Conservation (phyloP, 257 asterid genomes). For the Paulownia fortunei region DNA sequence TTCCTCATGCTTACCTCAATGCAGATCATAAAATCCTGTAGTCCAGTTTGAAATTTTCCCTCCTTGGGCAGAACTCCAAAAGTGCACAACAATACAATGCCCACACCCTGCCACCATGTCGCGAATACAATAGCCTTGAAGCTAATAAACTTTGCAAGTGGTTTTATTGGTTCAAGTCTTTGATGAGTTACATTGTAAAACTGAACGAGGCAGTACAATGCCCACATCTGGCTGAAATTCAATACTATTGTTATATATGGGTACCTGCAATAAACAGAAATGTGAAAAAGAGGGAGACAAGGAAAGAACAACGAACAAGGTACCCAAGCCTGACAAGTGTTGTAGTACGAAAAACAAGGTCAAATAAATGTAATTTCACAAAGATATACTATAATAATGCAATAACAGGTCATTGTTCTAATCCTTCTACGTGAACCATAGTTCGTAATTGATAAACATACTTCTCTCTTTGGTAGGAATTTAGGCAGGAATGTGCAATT, state of each 20-base stretch:
- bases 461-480: background rate
- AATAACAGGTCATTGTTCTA: background rate
- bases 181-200: constrained; percentile 85
- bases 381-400: no score
- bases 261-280: constrained; percentile 60
- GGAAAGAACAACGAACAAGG: background rate
- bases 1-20: constrained; percentile 56
- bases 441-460: background rate
- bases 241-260: constrained; percentile 77
- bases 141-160: constrained; percentile 97
- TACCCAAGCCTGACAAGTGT: background rate
- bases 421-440: background rate
- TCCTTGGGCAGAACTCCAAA: constrained; percentile 65
- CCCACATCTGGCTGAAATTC: constrained; percentile 99
- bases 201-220: constrained; percentile 84
- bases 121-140: constrained; percentile 97
- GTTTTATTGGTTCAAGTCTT: constrained; percentile 73
- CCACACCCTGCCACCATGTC: constrained; percentile 99
- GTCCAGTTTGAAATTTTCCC: constrained; percentile 66
- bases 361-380: no score
- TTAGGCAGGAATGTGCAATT: background rate
- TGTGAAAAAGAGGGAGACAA: background rate
- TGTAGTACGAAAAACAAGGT: background rate
- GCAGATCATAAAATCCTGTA: constrained; percentile 90
- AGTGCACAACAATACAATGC: constrained; percentile 72